Evolutionary conservation across 352 stramenopile genomes (phyloP).

Genomic region (Globisporangium canariense): DNA sequence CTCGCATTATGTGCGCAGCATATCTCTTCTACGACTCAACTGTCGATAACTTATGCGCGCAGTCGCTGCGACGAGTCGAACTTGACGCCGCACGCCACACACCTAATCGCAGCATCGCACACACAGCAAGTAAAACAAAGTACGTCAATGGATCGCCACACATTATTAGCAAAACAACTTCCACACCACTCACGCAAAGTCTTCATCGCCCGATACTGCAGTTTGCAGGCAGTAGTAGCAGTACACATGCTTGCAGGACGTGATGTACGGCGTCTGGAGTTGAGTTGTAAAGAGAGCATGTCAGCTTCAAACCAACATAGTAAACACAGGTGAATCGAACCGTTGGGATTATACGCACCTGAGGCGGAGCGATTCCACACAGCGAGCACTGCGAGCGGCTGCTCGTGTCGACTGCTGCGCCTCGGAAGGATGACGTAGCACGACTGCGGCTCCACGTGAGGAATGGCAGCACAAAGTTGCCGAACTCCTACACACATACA

Average conservation of each 20-base stretch:
- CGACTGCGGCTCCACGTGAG: conserved; percentile 60
- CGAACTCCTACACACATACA: conserved; percentile 58
- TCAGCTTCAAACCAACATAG: not conserved
- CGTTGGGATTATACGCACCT: conserved; percentile 21
- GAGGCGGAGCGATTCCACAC: conserved; percentile 52
- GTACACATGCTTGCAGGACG: conserved; percentile 83
- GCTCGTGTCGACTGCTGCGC: conserved; percentile 1
- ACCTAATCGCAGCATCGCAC: conserved; percentile 30
- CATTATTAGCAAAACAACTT: no score
- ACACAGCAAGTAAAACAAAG: not conserved
- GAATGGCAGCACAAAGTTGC: conserved; percentile 70
- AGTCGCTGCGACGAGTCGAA: conserved; percentile 71
- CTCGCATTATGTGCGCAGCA: not conserved
- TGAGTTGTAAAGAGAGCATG: not conserved
- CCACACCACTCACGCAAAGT: conserved; percentile 54
- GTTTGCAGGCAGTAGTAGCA: conserved; percentile 87
- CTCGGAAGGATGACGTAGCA: conserved; percentile 16
- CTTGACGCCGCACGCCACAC: conserved; percentile 49
- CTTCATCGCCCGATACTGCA: conserved; percentile 59
- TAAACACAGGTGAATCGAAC: no score
- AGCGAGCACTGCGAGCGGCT: conserved; percentile 48
- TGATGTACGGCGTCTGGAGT: conserved; percentile 79
- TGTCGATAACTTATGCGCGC: conserved; percentile 20
- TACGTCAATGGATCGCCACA: no score
- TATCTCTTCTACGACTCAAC: no score